Base-by-base conservation (phyloP, 1,284 basidiomycete genomes). In the Trametes hirsuta region DNA sequence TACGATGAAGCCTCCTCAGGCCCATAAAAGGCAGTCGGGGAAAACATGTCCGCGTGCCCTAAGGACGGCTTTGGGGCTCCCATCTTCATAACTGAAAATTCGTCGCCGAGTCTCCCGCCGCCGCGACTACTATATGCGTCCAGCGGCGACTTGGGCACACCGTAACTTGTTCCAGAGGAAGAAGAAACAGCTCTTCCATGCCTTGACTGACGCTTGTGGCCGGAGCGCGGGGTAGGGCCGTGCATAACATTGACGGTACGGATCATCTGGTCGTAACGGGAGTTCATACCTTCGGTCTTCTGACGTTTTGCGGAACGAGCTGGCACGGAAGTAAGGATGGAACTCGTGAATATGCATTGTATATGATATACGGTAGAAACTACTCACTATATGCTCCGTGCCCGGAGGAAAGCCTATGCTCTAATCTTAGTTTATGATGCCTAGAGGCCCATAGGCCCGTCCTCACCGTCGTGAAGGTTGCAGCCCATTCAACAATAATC, bases 241-340 rank as follows among this genome's bases (percentile, higher is more conserved):
- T 77, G 73, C 24, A 78, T 72, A 25, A 76, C 62, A 54, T 81
- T 79, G 73, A 88, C 82, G 4, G 81, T 78, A 51, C 83, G 77
- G 22, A 88, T 75, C 88, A 90, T 89, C 46, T 77, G 77, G 69
- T 90, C 87, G 63, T 83, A 88, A 37, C 81, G 81, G 22, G 78
- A 69, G 64, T 90, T 90, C 50, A 85, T 71, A n/a, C 79, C 80
- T 44, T 69, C 72, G n/a, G 72, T 75, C 64, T 77, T 82, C 42
- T 78, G 78, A 25, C 82, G 80, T 61, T 85, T 88, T 11, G 47
- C 4, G 4, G 63, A 50, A 8, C 59, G 53, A 8, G 36, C 30
- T 4, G 54, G 37, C 6, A 14, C 55, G 47, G 30, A 30, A 4
- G 1, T 18, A 22, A 15, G 3, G 12, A 6, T 5, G 21, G 15